phyloP scores from a whole-genome alignment of 495 filamentous ascomycete species.

The Penicillium soppii region DNA sequence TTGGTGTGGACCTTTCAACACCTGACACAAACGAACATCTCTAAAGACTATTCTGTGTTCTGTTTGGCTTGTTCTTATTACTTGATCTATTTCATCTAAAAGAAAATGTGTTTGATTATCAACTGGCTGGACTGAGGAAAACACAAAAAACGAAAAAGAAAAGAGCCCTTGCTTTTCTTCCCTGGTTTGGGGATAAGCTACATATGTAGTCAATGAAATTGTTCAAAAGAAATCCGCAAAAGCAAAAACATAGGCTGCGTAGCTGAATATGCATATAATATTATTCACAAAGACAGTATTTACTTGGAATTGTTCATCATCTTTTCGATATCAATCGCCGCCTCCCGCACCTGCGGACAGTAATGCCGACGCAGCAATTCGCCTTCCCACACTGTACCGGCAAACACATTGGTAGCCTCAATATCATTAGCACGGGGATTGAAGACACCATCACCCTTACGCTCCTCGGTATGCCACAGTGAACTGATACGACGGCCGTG shows the following conservation, averaged over 20 bases:
- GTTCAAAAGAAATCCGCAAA: background rate
- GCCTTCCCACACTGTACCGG: constrained; percentile 89
- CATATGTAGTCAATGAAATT: constrained; percentile 1
- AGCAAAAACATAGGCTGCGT: background rate
- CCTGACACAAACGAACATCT: no score
- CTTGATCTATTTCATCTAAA: no score
- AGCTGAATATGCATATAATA: constrained; percentile 3
- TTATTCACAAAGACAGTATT: constrained; percentile 15
- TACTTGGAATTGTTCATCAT: constrained; percentile 41
- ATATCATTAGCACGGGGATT: constrained; percentile 56
- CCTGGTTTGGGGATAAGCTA: no score
- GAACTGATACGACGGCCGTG: constrained; percentile 67
- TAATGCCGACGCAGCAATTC: constrained; percentile 84
- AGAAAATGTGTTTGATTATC: no score
- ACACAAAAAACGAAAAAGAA: background rate
- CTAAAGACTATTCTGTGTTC: no score
- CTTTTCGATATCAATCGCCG: constrained; percentile 70
- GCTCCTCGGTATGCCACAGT: constrained; percentile 86
- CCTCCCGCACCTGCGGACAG: constrained; percentile 78
- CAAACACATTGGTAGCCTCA: constrained; percentile 85
- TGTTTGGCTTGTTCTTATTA: no score
- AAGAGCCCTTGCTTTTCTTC: background rate
- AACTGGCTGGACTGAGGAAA: no score
- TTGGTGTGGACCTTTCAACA: no score
- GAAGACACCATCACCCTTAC: constrained; percentile 76